Evolutionary conservation across 2,329 filamentous ascomycete genomes (phyloP), one percentile per base, ranked within the genome.

Genomic region (Didymella pomorum): DNA sequence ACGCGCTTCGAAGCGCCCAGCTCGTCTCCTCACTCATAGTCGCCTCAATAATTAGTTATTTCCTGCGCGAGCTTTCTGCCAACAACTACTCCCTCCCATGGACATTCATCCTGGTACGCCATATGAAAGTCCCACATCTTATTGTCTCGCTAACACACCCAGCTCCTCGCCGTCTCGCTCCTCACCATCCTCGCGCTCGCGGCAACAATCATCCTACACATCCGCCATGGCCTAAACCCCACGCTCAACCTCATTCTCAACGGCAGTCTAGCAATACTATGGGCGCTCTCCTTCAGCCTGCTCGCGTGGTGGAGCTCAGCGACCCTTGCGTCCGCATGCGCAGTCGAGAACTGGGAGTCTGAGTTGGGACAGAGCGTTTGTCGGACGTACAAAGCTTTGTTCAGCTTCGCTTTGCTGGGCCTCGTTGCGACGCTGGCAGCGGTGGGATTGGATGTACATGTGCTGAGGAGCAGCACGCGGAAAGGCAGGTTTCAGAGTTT

Each of bases 301-400:
- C 72, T 87, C 9, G 77, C 78, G 31, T 86, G 82, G 80, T 85
- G 82, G 77, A 80, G 83, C 67, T 79, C 79, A 39, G 76, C 79
- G 48, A 87, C 85, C 0, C 74, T 88, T 52, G 70, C 76, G 8
- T 81, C 84, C 56, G 76, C 79, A 58, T 87, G 85, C 75, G 80
- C 77, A 43, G 66, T 73, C 3, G 67, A 73, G 20, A 80, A 81
- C 69, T 87, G 85, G 85, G 79, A 80, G n/a, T 81, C 80, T 31
- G 78, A 80, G 1, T 79, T 80, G 2, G 86, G 85, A 3, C 80
- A 87, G 53, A 80, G 80, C 71, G 79, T 87, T 45, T 87, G 85
- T 68, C 74, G 82, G 52, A 76, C 80, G 56, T 88, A 87, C 79
- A 87, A 87, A 72, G 80, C 83, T 11, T 74, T 87, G n/a, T 87